A percentile compares a stretch with the other conserved stretches of the same genome.
Conservation (phyloP, 202 grass and related monocot genomes). For the Musa balbisiana region DNA sequence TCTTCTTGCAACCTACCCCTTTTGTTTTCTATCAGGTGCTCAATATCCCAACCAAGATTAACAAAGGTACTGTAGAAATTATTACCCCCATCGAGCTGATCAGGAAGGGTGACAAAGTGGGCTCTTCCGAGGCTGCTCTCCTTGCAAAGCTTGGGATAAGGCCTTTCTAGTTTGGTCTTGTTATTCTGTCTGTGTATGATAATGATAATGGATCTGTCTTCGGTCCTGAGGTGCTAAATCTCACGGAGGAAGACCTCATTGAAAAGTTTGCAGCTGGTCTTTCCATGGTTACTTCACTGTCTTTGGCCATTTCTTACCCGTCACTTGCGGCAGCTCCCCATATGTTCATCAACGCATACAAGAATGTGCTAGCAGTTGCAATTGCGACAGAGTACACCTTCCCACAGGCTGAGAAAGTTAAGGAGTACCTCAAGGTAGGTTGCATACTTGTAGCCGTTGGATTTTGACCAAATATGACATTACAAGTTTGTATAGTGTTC, state of each 20-base stretch:
- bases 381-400: slow-evolving; percentile 1
- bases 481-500: background rate
- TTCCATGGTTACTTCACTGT: background rate
- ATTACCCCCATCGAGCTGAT: background rate
- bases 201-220: slow-evolving; percentile 9
- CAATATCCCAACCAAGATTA: slow-evolving; percentile 10
- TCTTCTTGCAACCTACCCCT: background rate
- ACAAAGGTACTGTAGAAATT: slow-evolving; percentile 14
- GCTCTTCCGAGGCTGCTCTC: slow-evolving; percentile 6
- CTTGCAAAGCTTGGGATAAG: slow-evolving; percentile 6
- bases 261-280: slow-evolving; percentile 6
- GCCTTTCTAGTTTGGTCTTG: slow-evolving; percentile 3
- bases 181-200: slow-evolving; percentile 1
- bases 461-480: no score
- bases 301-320: slow-evolving; percentile 1
- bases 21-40: background rate
- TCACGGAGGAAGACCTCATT: background rate
- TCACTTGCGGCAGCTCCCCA: background rate
- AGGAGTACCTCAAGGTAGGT: slow-evolving; percentile 8
- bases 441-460: no score
- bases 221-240: slow-evolving; percentile 1
- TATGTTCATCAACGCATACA: slow-evolving; percentile 10
- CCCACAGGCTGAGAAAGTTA: slow-evolving; percentile 3
- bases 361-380: slow-evolving; percentile 1
- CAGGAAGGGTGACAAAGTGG: slow-evolving; percentile 9